Percentiles rank a stretch among this genome's conserved stretches.
These are phyloP conservation scores for Cladosporium oxysporum DNA, from an alignment of 2,329 filamentous ascomycete genomes.

Conservation along the genomic window DNA sequence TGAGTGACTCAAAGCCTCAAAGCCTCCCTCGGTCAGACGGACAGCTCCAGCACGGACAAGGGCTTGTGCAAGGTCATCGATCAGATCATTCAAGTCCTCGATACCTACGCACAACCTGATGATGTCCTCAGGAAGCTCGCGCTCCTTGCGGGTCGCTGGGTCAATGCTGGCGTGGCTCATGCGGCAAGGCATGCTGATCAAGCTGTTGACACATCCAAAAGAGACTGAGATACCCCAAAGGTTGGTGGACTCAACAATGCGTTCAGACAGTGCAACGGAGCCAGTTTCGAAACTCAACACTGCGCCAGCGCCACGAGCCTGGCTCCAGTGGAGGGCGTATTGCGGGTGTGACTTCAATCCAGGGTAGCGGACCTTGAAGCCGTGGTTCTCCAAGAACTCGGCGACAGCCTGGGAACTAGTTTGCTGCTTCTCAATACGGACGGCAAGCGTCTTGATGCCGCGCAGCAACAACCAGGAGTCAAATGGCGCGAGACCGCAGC, in stretches of 20 bases:
- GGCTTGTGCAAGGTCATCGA: constrained; percentile 88
- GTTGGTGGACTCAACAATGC: constrained; percentile 89
- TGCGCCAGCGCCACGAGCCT: constrained; percentile 90
- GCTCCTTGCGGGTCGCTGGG: constrained; percentile 83
- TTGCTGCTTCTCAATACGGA: constrained; percentile 99
- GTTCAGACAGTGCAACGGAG: constrained; percentile 76
- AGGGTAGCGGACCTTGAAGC: constrained; percentile 94
- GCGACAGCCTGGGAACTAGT: constrained; percentile 87
- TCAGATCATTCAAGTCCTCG: constrained; percentile 86
- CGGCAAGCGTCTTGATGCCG: constrained; percentile 92
- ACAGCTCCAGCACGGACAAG: constrained; percentile 94
- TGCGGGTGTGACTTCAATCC: constrained; percentile 93
- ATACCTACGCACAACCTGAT: constrained; percentile 96
- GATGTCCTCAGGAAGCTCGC: constrained; percentile 94
- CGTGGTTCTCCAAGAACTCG: constrained; percentile 83
- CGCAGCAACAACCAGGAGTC: constrained; percentile 95
- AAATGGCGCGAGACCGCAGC: constrained; percentile 90
- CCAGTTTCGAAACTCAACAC: constrained; percentile 97
- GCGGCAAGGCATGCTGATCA: constrained; percentile 99
- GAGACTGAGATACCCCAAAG: constrained; percentile 96
- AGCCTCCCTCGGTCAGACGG: constrained; percentile 78
- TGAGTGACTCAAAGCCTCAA: constrained; percentile 60
- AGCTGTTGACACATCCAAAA: constrained; percentile 95
- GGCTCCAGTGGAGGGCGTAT: constrained; percentile 93
- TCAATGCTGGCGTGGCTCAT: constrained; percentile 99